phyloP scores from a whole-genome alignment of 2,329 filamentous ascomycete species.

The Trichophaea hybrida region DNA sequence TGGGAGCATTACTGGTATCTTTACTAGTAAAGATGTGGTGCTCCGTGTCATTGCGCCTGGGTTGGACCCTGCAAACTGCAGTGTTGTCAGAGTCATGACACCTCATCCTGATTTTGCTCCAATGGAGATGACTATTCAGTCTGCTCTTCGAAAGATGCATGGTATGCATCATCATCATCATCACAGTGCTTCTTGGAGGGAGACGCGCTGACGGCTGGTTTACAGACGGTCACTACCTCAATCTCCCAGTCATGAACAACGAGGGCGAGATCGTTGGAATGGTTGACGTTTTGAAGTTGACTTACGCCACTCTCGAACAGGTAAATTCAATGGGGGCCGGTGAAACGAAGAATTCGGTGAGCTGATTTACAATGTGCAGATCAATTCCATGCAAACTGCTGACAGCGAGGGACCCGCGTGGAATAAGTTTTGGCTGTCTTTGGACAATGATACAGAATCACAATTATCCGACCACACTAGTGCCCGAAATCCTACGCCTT shows the following conservation, averaged over 20 bases:
- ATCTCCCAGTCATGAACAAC: conserved; percentile 96
- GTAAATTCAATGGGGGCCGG: conserved; percentile 83
- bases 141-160: conserved; percentile 96
- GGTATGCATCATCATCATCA: conserved; percentile 43
- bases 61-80: conserved; percentile 85
- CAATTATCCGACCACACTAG: conserved; percentile 79
- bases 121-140: conserved; percentile 98
- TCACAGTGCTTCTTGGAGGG: background rate
- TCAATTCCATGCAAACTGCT: conserved; percentile 77
- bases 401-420: conserved; percentile 92
- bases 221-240: conserved; percentile 90
- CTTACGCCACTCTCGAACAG: conserved; percentile 93
- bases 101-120: conserved; percentile 97
- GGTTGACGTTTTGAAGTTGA: conserved; percentile 97
- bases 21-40: conserved; percentile 98
- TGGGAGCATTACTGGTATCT: conserved; percentile 94
- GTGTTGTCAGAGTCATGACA: conserved; percentile 97
- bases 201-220: conserved; percentile 17
- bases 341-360: conserved; percentile 35
- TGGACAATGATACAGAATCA: conserved; percentile 89
- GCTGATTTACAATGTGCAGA: conserved; percentile 32
- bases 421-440: conserved; percentile 99
- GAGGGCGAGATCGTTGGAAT: conserved; percentile 95
- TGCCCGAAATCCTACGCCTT: conserved; percentile 54
- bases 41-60: conserved; percentile 94